Percentiles rank a stretch among this genome's conserved stretches.
Conservation (phyloP, 345 rosid genomes). For the Toxicodendron radicans region DNA sequence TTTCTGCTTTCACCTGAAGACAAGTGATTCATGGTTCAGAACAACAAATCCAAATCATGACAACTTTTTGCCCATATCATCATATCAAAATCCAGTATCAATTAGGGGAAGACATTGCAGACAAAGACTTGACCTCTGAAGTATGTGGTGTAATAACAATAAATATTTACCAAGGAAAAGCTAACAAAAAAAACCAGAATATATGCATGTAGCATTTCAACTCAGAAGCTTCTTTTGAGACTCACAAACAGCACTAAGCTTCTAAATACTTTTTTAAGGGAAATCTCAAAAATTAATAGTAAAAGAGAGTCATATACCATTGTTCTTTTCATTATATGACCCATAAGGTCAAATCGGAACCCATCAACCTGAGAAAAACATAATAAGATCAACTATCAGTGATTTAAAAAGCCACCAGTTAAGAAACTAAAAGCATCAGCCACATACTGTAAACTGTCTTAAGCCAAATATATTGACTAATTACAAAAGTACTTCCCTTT, state of each 20-base stretch:
- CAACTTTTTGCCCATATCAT: not conserved
- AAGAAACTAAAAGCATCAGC: not conserved
- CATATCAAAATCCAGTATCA: slow-evolving; percentile 8
- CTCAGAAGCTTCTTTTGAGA: not conserved
- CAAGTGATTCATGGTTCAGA: not conserved
- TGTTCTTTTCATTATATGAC: slow-evolving; percentile 87
- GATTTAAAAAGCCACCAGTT: slow-evolving; percentile 12
- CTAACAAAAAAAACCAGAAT: not conserved
- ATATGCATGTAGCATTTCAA: not conserved
- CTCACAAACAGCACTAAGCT: not conserved
- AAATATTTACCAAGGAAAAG: not conserved
- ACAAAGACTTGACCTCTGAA: not conserved
- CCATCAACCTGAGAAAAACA: slow-evolving; percentile 79
- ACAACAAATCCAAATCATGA: slow-evolving; percentile 1
- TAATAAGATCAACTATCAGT: slow-evolving; percentile 19
- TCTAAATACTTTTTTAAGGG: not conserved
- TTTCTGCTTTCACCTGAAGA: slow-evolving; percentile 64
- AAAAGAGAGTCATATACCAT: slow-evolving; percentile 56
- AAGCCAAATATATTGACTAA: slow-evolving; percentile 1
- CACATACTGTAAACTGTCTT: slow-evolving; percentile 3
- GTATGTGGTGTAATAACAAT: slow-evolving; percentile 7
- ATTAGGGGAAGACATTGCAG: not conserved
- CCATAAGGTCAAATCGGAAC: slow-evolving; percentile 97
- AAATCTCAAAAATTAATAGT: slow-evolving; percentile 10
- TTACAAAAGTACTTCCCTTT: not conserved